Evolutionary conservation across 306 rosid species (phyloP), one percentile per base, ranked within the genome.

Genomic region (Casuarina equisetifolia): DNA sequence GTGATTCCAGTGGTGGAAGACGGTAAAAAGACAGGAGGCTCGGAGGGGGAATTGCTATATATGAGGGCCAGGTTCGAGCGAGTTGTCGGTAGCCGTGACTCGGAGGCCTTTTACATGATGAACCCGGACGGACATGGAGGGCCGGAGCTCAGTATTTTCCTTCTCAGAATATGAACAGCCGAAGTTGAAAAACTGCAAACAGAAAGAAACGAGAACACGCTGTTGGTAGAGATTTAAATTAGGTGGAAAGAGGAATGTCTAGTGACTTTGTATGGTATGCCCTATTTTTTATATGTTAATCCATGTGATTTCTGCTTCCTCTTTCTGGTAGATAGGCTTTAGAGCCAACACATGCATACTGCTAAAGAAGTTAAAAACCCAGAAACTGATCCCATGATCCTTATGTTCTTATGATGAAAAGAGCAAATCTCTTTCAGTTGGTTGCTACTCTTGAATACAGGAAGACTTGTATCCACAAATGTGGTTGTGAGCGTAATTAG

Each of bases 61-160:
- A 94, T 94, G 98, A 90, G 98, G 58, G 97, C 98, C 0, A 77
- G 85, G 81, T 94, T 94, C 73, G 98, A 94, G 62, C 89, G 98
- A 82, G 98, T 94, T 12, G 97, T 94, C 16, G 98, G 97, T 9
- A 92, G 97, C 81, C 94, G 95, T 73, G 97, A 94, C 90, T 92
- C 97, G 82, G 97, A 94, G 78, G 98, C 98, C 17, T 92, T 94
- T 77, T 94, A 92, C 69, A 94, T 94, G 98, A 72, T 92, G 90
- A 94, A 94, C 55, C 98, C 98, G 1, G 98, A 94, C 52, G 97
- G 95, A 32, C 89, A 85, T 73, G 96, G 92, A 38, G 92, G 97
- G 35, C 93, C 98, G n/a, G 98, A 94, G 68, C 97, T 94, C 48
- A 90, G 96, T 72, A 92, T 94, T 80, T 94, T 94, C 74, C 87